phyloP scores from a whole-genome alignment of 2,329 filamentous ascomycete genomes.

The Fonsecaea multimorphosa region DNA sequence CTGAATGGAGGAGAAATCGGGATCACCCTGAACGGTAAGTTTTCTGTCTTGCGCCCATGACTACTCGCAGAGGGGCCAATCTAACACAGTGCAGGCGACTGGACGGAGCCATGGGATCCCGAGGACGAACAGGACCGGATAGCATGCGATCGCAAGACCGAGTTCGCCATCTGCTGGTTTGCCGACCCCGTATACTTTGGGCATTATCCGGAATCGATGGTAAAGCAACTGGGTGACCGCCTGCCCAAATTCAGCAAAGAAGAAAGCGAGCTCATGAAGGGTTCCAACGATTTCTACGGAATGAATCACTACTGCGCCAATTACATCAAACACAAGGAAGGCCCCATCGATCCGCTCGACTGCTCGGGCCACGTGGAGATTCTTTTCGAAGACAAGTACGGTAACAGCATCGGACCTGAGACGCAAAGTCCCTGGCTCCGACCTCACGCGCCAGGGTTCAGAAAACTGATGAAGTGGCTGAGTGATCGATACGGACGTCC shows the following conservation, averaged over 20 bases:
- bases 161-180: constrained; percentile 88
- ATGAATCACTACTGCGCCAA: constrained; percentile 95
- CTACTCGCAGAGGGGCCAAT: background rate
- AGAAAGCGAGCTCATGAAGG: constrained; percentile 74
- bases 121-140: constrained; percentile 75
- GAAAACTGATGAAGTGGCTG: constrained; percentile 76
- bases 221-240: constrained; percentile 76
- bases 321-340: constrained; percentile 74
- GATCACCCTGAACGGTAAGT: constrained; percentile 79
- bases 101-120: constrained; percentile 81
- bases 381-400: constrained; percentile 72
- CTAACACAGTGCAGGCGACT: constrained; percentile 64
- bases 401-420: constrained; percentile 77
- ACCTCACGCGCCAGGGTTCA: constrained; percentile 76
- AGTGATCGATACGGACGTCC: constrained; percentile 77
- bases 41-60: constrained; percentile 26
- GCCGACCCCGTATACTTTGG: constrained; percentile 86
- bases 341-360: constrained; percentile 66
- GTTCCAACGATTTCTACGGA: constrained; percentile 92
- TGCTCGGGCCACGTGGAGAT: constrained; percentile 77
- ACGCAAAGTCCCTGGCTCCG: constrained; percentile 83
- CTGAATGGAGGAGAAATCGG: constrained; percentile 77
- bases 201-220: constrained; percentile 83
- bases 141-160: constrained; percentile 79
- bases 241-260: constrained; percentile 76